Conservation (phyloP, 2,329 filamentous ascomycete species). For the Curvularia spicifera region DNA sequence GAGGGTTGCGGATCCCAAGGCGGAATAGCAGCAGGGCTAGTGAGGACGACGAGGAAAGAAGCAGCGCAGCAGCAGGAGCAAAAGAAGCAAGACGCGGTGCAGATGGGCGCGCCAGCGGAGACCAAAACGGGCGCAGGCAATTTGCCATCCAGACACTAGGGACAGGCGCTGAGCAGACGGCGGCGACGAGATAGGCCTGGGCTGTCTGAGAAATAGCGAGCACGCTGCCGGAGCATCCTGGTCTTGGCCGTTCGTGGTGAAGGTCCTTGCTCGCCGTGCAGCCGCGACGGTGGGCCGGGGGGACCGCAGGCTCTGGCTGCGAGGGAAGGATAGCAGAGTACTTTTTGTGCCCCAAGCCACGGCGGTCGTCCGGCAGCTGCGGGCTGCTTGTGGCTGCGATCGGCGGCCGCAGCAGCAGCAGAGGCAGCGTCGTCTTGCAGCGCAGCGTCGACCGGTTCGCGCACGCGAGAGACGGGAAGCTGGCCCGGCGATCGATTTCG, state of each 20-base stretch:
- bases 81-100: conserved; percentile 12
- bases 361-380: neutral
- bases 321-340: neutral
- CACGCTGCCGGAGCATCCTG: conserved; percentile 18
- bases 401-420: conserved; percentile 4
- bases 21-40: conserved; percentile 8
- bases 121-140: conserved; percentile 6
- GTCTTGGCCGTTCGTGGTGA: conserved; percentile 15
- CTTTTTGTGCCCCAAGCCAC: conserved; percentile 2
- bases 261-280: conserved; percentile 12
- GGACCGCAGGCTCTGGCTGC: neutral
- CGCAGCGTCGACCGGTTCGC: neutral
- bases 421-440: neutral
- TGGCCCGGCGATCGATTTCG: conserved; percentile 16
- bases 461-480: conserved; percentile 13
- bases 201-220: conserved; percentile 17
- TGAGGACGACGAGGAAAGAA: conserved; percentile 5
- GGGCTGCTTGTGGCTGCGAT: conserved; percentile 10
- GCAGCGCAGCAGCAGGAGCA: neutral
- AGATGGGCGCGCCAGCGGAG: neutral
- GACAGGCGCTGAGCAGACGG: conserved; percentile 4
- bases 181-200: conserved; percentile 9
- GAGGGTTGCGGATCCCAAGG: conserved; percentile 13
- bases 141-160: conserved; percentile 3
- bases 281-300: conserved; percentile 3